A percentile compares a stretch with the other conserved stretches of the same genome.
Conservation (phyloP, 1,139 yeast species). For the Candida buenavistaensis region DNA sequence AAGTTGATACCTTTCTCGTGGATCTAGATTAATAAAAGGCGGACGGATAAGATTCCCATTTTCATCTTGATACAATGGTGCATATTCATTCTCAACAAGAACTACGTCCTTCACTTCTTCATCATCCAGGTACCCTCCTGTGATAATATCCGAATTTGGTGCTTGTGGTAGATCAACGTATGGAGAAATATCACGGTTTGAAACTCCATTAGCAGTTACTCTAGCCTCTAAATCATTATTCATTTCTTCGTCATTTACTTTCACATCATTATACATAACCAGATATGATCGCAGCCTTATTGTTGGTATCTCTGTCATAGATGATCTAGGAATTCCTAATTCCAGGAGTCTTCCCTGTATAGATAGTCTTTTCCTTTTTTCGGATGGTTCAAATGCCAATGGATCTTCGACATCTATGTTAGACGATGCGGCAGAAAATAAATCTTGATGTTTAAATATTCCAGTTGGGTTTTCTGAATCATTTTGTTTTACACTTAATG, state of each 20-base stretch:
- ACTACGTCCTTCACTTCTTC: conserved; percentile 2
- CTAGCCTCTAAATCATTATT: conserved; percentile 33
- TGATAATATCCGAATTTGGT: conserved; percentile 4
- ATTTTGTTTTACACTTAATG: not conserved
- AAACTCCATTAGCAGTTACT: conserved; percentile 9
- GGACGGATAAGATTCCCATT: conserved; percentile 45
- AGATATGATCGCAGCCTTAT: conserved; percentile 30
- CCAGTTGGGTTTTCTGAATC: not conserved
- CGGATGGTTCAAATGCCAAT: conserved; percentile 22
- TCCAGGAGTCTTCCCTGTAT: conserved; percentile 23
- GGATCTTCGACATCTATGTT: conserved; percentile 14
- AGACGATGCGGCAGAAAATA: conserved; percentile 3
- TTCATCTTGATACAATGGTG: conserved; percentile 35
- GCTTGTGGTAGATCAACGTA: conserved; percentile 4
- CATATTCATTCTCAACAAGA: conserved; percentile 28
- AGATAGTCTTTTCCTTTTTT: conserved; percentile 32
- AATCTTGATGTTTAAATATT: conserved; percentile 3
- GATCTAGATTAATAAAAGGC: conserved; percentile 48
- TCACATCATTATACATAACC: conserved; percentile 23
- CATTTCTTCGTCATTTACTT: conserved; percentile 26
- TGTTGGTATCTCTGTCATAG: conserved; percentile 13
- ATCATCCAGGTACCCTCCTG: conserved; percentile 1
- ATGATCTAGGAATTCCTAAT: conserved; percentile 30
- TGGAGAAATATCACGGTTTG: conserved; percentile 11
- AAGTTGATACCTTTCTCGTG: conserved; percentile 44